Base-by-base conservation (phyloP, 2,329 filamentous ascomycete species). In the Colletotrichum incanum region DNA sequence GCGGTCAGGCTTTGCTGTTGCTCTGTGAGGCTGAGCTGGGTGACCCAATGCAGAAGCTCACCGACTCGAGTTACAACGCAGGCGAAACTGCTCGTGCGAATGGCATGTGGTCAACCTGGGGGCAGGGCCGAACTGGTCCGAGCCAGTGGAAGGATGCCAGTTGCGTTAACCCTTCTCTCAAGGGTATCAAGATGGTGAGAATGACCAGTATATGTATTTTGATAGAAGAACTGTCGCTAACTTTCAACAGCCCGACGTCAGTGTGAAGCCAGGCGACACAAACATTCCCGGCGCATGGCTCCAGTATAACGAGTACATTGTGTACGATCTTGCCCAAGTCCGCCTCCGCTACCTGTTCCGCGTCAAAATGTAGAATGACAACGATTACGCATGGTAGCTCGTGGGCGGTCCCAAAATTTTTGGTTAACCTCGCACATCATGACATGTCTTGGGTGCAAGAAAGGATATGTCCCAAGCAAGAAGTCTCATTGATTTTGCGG, bases 1-100 rank as follows among this genome's bases (percentile, higher is more conserved):
- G 87, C n/a, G 88, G 90, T 26, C 90, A 91, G 28, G 94, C 91
- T 0, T 85, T 98, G 3, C 85, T 97, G 5, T 87, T 98, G 23
- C 90, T 98, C 1, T 97, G 94, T 77, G 94, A 97, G 78, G 94
- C 93, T 5, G 84, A 85, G 81, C 87, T 98, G 3, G 94, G 95
- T 7, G 82, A 91, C 43, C 94, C 94, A 0, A 91, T 96, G 84
- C 88, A 92, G 71, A 86, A 91, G 76, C 86, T 95, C 3, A 85
- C 82, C 0, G 0, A 84, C 16, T 80, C 89, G 1, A 88, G 89
- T 26, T 94, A 90, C 77, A 81, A 84, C 9, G 94, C 94, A 0
- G 92, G 88, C 0, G 86, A 90, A 6, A 85, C 87, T 49, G 93
- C 93, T 0, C 90, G 89, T 73, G 79, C 83, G 2, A 82, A 87